Conservation (phyloP, 2,329 filamentous ascomycete genomes). For the Dactylella cylindrospora region DNA sequence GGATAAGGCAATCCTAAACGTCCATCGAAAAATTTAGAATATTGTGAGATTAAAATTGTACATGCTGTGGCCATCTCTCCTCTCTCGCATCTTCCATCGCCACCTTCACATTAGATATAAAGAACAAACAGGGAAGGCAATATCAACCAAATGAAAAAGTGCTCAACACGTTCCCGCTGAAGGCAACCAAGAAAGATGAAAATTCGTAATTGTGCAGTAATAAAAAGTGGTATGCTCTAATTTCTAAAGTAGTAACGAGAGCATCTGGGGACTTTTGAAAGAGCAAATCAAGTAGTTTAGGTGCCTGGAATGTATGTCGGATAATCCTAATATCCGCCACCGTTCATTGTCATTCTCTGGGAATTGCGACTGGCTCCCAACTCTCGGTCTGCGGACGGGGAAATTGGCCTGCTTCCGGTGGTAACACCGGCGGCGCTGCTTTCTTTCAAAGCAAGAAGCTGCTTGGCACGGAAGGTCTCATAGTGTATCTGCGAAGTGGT, state of each 20-base stretch:
- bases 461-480: conserved; percentile 99
- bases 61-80: too few species aligned
- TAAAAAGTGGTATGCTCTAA: neutral
- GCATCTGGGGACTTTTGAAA: too few species aligned
- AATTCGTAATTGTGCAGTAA: neutral
- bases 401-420: conserved; percentile 85
- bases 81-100: too few species aligned
- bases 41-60: too few species aligned
- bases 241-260: too few species aligned
- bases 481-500: conserved; percentile 99
- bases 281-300: neutral
- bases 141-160: conserved; percentile 1
- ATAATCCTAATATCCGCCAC: conserved; percentile 66
- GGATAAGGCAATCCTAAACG: too few species aligned
- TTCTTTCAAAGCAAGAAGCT: conserved; percentile 96
- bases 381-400: conserved; percentile 89
- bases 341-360: conserved; percentile 98
- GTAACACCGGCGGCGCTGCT: conserved; percentile 76
- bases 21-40: too few species aligned
- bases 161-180: neutral
- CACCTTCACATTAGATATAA: too few species aligned
- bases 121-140: too few species aligned
- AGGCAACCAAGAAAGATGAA: neutral
- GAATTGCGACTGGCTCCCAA: conserved; percentile 81
- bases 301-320: conserved; percentile 28